phyloP scores from a whole-genome alignment of 805 yeast genomes.

The Brettanomyces sp. region DNA sequence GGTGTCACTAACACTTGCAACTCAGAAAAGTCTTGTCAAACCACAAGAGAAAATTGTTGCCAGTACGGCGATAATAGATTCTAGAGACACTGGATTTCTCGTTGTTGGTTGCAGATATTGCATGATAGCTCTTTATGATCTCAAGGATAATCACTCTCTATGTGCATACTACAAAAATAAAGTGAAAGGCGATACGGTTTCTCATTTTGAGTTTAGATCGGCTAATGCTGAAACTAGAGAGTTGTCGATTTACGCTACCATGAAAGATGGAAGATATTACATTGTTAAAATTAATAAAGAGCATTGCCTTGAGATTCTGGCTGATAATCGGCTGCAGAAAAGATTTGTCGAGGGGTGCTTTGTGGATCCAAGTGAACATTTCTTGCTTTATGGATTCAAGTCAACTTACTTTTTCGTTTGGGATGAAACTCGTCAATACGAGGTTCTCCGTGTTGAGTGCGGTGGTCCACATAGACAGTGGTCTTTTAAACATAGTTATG shows the following conservation, averaged over 20 bases:
- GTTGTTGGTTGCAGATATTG: slow-evolving; percentile 68
- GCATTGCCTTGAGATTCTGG: slow-evolving; percentile 6
- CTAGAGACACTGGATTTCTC: slow-evolving; percentile 29
- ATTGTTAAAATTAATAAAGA: slow-evolving; percentile 23
- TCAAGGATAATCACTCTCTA: slow-evolving; percentile 21
- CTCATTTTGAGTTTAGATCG: slow-evolving; percentile 31
- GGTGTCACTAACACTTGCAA: slow-evolving; percentile 18
- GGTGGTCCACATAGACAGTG: slow-evolving; percentile 92
- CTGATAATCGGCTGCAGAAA: slow-evolving; percentile 52
- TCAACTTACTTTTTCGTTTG: slow-evolving; percentile 70
- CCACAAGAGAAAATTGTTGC: slow-evolving; percentile 38
- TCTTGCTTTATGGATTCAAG: slow-evolving; percentile 71
- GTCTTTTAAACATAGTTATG: slow-evolving; percentile 34
- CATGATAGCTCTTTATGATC: slow-evolving; percentile 47
- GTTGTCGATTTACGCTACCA: slow-evolving; percentile 36
- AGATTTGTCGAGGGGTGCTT: slow-evolving; percentile 79
- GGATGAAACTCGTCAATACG: slow-evolving; percentile 72
- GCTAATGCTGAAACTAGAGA: neutral
- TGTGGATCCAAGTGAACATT: slow-evolving; percentile 26
- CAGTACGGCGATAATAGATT: slow-evolving; percentile 41
- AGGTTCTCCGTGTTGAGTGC: slow-evolving; percentile 60
- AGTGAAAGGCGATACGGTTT: slow-evolving; percentile 59
- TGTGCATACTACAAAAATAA: slow-evolving; percentile 35
- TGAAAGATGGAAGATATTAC: slow-evolving; percentile 59
- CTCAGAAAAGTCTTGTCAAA: slow-evolving; percentile 9